Conservation (phyloP, 768 basidiomycete species). For the Filobasidium floriforme region DNA sequence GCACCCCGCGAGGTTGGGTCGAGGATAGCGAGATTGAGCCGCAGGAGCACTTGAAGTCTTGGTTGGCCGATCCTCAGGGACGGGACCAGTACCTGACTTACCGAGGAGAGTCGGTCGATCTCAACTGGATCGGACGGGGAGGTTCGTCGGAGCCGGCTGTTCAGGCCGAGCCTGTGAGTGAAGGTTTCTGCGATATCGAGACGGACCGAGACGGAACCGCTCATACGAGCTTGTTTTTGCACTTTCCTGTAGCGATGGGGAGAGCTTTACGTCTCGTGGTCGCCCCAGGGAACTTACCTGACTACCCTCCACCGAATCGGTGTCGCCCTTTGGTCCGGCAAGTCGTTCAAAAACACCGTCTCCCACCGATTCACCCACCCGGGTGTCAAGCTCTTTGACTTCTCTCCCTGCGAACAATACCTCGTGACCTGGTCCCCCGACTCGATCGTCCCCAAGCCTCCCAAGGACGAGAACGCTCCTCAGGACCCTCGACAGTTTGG, state of each 20-base stretch:
- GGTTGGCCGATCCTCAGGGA: slow-evolving; percentile 85
- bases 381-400: slow-evolving; percentile 88
- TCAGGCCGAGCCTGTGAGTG: slow-evolving; percentile 20
- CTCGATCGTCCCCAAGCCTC: slow-evolving; percentile 66
- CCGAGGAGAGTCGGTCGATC: slow-evolving; percentile 78
- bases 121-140: slow-evolving; percentile 87
- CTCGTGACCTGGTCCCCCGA: slow-evolving; percentile 96
- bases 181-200: background rate
- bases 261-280: slow-evolving; percentile 94
- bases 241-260: slow-evolving; percentile 68
- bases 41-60: slow-evolving; percentile 92
- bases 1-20: slow-evolving; percentile 40
- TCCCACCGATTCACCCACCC: slow-evolving; percentile 78
- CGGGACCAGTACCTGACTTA: slow-evolving; percentile 95
- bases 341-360: slow-evolving; percentile 64
- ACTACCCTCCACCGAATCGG: slow-evolving; percentile 91
- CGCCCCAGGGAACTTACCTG: slow-evolving; percentile 88
- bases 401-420: slow-evolving; percentile 93
- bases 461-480: slow-evolving; percentile 26
- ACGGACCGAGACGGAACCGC: background rate
- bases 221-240: background rate
- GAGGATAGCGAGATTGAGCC: slow-evolving; percentile 28
- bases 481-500: slow-evolving; percentile 31
- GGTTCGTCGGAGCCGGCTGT: slow-evolving; percentile 44
- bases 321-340: slow-evolving; percentile 89